phyloP scores from a whole-genome alignment of 2,329 filamentous ascomycete species.

The Colletotrichum sp. region DNA sequence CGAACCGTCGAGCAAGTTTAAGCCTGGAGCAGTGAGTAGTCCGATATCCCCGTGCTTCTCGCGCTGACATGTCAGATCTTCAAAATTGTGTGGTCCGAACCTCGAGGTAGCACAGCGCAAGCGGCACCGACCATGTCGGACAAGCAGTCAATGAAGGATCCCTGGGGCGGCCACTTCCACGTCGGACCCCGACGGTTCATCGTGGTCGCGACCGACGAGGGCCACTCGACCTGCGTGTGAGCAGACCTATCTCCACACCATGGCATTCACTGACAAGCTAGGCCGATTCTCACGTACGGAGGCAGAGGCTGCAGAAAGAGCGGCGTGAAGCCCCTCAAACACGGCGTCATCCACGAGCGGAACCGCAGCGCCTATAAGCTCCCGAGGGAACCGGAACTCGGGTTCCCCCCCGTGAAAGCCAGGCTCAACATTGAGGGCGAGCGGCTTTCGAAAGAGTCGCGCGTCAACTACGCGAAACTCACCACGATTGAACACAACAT shows the following conservation, averaged over 20 bases:
- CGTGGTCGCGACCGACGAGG: constrained; percentile 54
- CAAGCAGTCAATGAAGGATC: constrained; percentile 36
- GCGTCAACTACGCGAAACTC: constrained; percentile 63
- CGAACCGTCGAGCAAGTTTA: constrained; percentile 41
- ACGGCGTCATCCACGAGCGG: constrained; percentile 55
- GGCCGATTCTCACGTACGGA: constrained; percentile 62
- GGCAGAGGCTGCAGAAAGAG: constrained; percentile 55
- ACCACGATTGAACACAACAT: constrained; percentile 63
- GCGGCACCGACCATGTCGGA: constrained; percentile 28
- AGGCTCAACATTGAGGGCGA: constrained; percentile 48
- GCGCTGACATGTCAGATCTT: constrained; percentile 46
- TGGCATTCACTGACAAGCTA: constrained; percentile 27
- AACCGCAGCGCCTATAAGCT: constrained; percentile 31
- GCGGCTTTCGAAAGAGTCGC: constrained; percentile 52
- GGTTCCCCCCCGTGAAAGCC: constrained; percentile 51
- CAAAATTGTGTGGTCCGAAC: constrained; percentile 61
- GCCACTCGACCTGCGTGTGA: constrained; percentile 63
- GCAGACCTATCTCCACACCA: constrained; percentile 22
- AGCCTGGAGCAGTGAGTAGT: constrained; percentile 43
- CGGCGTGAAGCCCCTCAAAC: constrained; percentile 56
- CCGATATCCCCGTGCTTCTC: neutral
- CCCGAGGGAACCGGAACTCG: constrained; percentile 51
- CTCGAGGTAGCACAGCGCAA: constrained; percentile 41
- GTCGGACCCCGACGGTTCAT: constrained; percentile 60
- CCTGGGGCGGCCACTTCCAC: constrained; percentile 45